These are phyloP conservation scores for Komagataella phaffii DNA, from an alignment of 805 yeast genomes.

Conservation along the genomic window DNA sequence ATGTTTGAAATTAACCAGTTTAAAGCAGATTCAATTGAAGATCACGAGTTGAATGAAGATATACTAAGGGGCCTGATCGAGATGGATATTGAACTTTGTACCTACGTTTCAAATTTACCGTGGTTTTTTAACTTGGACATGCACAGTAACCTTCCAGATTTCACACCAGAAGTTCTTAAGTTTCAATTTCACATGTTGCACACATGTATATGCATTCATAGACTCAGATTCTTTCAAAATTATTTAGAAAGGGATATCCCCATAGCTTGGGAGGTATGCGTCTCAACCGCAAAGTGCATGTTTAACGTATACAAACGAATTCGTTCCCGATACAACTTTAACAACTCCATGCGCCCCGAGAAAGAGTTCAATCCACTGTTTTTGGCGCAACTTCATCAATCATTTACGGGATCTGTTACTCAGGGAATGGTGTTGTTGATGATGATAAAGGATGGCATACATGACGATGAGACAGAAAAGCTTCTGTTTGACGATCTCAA, in stretches of 20 bases:
- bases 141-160: not conserved
- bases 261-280: not conserved
- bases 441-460: not conserved
- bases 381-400: not conserved
- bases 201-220: conserved; percentile 11
- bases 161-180: conserved; percentile 9
- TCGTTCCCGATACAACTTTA: not conserved
- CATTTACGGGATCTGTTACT: not conserved
- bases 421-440: not conserved
- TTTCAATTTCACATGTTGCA: conserved; percentile 10
- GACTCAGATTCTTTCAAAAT: conserved; percentile 1
- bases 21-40: not conserved
- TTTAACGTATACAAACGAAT: not conserved
- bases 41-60: conserved; percentile 1
- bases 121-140: conserved; percentile 7
- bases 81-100: conserved; percentile 7
- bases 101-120: conserved; percentile 3
- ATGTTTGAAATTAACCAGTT: conserved; percentile 2
- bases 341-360: not conserved
- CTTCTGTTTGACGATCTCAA: not conserved
- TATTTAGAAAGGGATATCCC: not conserved
- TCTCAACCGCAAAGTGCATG: not conserved
- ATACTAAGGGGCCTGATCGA: conserved; percentile 1
- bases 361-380: not conserved
- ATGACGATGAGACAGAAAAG: not conserved